These are phyloP conservation scores for Bipolaris zeicola DNA, from an alignment of 2,329 filamentous ascomycete species.

Conservation along the genomic window DNA sequence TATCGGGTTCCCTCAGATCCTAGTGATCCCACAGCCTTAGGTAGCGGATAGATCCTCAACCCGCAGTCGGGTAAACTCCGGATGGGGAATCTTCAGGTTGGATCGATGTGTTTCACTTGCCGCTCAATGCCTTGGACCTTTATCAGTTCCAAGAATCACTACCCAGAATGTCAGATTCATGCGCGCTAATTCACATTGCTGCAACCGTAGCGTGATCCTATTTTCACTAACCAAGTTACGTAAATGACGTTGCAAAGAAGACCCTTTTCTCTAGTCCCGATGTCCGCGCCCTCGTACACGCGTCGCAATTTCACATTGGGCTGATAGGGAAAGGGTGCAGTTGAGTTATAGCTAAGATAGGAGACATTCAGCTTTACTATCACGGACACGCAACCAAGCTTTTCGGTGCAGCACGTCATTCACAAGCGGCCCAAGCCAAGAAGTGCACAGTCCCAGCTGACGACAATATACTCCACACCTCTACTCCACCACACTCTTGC, in stretches of 20 bases:
- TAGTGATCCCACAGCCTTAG: not conserved
- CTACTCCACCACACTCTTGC: not conserved
- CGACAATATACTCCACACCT: slow-evolving; percentile 3
- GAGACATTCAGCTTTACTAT: not conserved
- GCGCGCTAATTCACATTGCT: not conserved
- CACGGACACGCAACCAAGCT: slow-evolving; percentile 1
- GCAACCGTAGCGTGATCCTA: not conserved
- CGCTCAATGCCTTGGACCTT: not conserved
- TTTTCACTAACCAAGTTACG: not conserved
- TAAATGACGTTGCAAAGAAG: not conserved
- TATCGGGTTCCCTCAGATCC: not conserved
- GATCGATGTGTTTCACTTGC: not conserved
- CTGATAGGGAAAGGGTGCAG: not conserved
- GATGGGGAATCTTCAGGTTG: not conserved
- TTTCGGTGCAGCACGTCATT: not conserved
- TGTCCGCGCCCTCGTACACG: not conserved
- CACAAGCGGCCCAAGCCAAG: slow-evolving; percentile 3
- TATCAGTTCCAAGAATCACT: not conserved
- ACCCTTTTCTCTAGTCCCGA: not conserved
- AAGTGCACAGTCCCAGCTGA: slow-evolving; percentile 4
- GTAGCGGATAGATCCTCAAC: not conserved
- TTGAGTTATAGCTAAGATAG: not conserved
- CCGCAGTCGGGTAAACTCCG: not conserved
- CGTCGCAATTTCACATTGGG: not conserved
- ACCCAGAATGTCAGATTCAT: not conserved